phyloP scores from a whole-genome alignment of 1,139 yeast species.

The Taiozyma sp. region DNA sequence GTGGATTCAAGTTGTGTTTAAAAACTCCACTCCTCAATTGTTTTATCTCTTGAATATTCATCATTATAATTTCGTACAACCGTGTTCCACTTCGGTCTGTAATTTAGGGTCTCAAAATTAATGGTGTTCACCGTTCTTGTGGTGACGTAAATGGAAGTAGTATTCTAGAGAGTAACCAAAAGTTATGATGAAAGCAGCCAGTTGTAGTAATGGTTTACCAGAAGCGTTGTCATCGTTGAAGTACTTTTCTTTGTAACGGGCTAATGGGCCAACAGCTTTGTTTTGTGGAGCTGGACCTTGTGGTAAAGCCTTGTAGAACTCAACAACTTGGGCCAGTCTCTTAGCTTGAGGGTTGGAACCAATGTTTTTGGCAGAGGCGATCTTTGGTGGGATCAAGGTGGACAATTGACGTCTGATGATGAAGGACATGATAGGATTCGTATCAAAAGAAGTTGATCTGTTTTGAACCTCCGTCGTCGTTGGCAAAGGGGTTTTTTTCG shows the following conservation, averaged over 20 bases:
- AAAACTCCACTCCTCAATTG: background rate
- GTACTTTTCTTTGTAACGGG: conserved; percentile 74
- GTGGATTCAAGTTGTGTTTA: background rate
- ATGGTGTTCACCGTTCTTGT: conserved; percentile 28
- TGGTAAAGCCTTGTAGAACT: conserved; percentile 94
- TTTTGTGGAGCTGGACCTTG: conserved; percentile 83
- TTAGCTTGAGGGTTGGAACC: conserved; percentile 96
- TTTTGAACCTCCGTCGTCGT: background rate
- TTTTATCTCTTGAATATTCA: background rate
- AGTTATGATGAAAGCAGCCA: conserved; percentile 63
- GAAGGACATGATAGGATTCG: conserved; percentile 56
- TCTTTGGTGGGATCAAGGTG: conserved; percentile 97
- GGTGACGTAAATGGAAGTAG: conserved; percentile 80
- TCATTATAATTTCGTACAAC: background rate
- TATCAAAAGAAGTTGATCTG: background rate
- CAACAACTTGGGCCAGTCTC: conserved; percentile 93
- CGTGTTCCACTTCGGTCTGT: background rate
- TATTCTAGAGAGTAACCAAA: conserved; percentile 92
- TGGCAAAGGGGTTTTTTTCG: background rate
- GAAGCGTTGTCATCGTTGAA: conserved; percentile 76
- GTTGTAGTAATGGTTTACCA: conserved; percentile 79
- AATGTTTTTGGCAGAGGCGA: conserved; percentile 93
- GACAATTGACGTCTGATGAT: conserved; percentile 90
- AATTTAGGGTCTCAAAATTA: conserved; percentile 3
- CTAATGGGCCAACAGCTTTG: conserved; percentile 68